Conservation (phyloP, 2,329 filamentous ascomycete species). For the Lanzia echinophila region DNA sequence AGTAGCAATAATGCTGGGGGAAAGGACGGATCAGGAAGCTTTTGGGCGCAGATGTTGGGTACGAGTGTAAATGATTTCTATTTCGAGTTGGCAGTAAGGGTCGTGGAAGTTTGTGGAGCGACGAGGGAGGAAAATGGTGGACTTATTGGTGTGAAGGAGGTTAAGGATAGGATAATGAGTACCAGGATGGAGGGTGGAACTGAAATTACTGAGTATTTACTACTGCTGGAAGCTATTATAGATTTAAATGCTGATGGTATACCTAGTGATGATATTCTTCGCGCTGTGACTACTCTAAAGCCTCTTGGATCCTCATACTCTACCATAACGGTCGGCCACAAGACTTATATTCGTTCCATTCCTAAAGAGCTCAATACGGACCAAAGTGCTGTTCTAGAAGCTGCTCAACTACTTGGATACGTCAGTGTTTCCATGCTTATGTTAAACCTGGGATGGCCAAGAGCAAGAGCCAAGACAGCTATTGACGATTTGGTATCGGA, state of each 20-base stretch:
- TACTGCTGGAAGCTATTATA: neutral
- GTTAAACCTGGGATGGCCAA: conserved; percentile 79
- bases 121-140: conserved; percentile 90
- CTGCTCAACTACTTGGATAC: conserved; percentile 81
- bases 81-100: conserved; percentile 91
- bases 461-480: conserved; percentile 77
- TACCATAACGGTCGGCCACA: conserved; percentile 74
- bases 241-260: conserved; percentile 8
- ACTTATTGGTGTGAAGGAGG: conserved; percentile 76
- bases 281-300: conserved; percentile 78
- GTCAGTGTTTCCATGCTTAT: conserved; percentile 86
- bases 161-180: conserved; percentile 66
- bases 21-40: conserved; percentile 51
- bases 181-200: conserved; percentile 68
- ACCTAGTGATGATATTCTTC: conserved; percentile 73
- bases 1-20: conserved; percentile 48
- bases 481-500: conserved; percentile 85
- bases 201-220: conserved; percentile 66
- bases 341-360: conserved; percentile 83
- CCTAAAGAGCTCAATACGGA: conserved; percentile 94
- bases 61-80: conserved; percentile 96
- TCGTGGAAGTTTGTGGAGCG: conserved; percentile 85
- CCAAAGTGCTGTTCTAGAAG: conserved; percentile 87
- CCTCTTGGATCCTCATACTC: conserved; percentile 86
- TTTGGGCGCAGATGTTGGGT: conserved; percentile 91